Evolutionary conservation across 768 basidiomycete species (phyloP).

Genomic region (Panellus pusillus): DNA sequence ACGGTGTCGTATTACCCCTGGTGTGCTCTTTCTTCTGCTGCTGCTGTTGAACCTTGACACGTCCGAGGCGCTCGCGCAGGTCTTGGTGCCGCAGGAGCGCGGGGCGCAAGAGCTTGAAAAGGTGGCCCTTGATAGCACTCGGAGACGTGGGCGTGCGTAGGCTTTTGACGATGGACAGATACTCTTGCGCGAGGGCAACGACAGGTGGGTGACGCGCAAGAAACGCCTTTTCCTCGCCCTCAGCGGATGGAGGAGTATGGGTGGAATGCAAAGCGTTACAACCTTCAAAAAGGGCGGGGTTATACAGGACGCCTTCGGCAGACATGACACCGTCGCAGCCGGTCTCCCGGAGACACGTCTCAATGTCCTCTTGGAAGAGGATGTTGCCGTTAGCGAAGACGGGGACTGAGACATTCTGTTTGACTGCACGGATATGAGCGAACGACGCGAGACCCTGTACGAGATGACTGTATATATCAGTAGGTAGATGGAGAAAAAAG

Average conservation of each 20-base stretch:
- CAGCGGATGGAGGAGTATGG: conserved; percentile 9
- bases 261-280: conserved; percentile 20
- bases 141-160: conserved; percentile 69
- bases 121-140: conserved; percentile 85
- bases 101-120: conserved; percentile 90
- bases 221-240: conserved; percentile 33
- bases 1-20: neutral
- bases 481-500: neutral
- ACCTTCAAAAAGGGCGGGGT: conserved; percentile 73
- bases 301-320: conserved; percentile 93
- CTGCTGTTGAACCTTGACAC: conserved; percentile 33
- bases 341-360: conserved; percentile 75
- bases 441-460: conserved; percentile 83
- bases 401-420: conserved; percentile 84
- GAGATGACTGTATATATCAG: neutral
- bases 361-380: conserved; percentile 82
- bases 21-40: conserved; percentile 15
- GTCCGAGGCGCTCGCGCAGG: conserved; percentile 71
- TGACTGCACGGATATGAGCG: conserved; percentile 88
- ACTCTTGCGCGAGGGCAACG: conserved; percentile 77
- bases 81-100: conserved; percentile 67
- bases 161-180: conserved; percentile 73
- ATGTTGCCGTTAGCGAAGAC: conserved; percentile 98
- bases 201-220: conserved; percentile 54
- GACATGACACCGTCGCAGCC: conserved; percentile 93